A percentile compares a stretch with the other conserved stretches of the same genome.
These are phyloP conservation scores for Spirogloea muscicola DNA, from an alignment of 139 green algal genomes.

Conservation along the genomic window DNA sequence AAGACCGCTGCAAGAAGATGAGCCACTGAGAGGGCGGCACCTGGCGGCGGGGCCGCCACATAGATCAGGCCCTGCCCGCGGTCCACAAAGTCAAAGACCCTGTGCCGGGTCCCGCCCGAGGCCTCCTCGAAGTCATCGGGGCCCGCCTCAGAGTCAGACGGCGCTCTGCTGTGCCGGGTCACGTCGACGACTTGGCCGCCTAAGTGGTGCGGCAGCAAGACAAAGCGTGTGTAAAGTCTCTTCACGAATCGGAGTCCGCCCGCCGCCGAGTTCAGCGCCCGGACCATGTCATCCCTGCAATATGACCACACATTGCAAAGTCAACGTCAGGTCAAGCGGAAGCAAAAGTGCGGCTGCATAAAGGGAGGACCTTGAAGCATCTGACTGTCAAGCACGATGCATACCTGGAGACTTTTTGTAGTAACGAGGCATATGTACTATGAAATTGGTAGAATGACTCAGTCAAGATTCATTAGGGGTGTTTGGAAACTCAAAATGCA, in stretches of 20 bases:
- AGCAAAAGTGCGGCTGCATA: no score
- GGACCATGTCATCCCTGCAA: neutral
- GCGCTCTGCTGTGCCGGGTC: neutral
- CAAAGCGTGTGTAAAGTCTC: conserved; percentile 18
- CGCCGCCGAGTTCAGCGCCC: neutral
- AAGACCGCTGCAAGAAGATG: conserved; percentile 54
- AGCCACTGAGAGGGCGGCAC: conserved; percentile 38
- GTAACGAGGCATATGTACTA: no score
- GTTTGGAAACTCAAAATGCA: no score
- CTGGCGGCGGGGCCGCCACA: conserved; percentile 42
- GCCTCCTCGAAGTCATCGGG: neutral
- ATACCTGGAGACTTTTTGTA: no score
- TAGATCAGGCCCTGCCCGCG: conserved; percentile 23
- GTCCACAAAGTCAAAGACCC: conserved; percentile 22
- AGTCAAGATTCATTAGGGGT: no score
- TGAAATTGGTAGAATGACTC: no score
- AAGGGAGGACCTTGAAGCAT: no score
- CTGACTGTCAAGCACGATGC: no score
- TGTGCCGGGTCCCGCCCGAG: neutral
- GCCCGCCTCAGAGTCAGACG: neutral
- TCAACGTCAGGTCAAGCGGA: no score
- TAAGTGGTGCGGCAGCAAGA: conserved; percentile 20
- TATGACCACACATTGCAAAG: no score
- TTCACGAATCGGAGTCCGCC: conserved; percentile 15
- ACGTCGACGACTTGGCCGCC: neutral